Evolutionary conservation across 2,329 filamentous ascomycete genomes (phyloP), one percentile per base, ranked within the genome.

Genomic region (Diplodia corticola): DNA sequence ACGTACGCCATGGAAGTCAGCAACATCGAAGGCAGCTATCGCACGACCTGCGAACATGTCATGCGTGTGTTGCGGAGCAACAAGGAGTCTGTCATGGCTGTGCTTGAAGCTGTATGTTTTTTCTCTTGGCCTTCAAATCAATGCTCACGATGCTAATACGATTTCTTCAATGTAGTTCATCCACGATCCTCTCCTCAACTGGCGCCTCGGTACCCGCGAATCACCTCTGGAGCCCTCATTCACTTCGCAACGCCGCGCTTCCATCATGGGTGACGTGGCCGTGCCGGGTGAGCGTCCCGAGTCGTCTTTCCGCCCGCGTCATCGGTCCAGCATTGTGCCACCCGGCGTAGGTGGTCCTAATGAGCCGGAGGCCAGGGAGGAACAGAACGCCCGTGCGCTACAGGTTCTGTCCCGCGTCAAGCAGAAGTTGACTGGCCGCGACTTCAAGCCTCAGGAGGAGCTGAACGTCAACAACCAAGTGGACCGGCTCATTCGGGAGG

Each of bases 1-100:
- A 99, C 96, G 0, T 99, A 97, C 76, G 96, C 96, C 24, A 99
- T 99, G 95, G 95, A 99, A 81, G 95, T 99, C 65, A 97, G 93
- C 85, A 99, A 99, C 76, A 99, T 99, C 71, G 95, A 99, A 79
- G 95, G 95, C 72, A 97, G 92, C 79, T 99, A 97, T 84, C 89
- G 96, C 68, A 98, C 97, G 67, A 98, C 95, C 5, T 99, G 94
- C 73, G 96, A 99, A 80, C 93, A 97, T 72, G 94, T 97, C 60
- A 99, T 99, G 95, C 88, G 95, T 68, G 93, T 99, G 15, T 83
- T 99, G 70, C 85, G 95, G 66, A 93, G 95, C 71, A 99, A 99
- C 80, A 99, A 99, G 80, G 95, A 99, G 81, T 97, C 93, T 49
- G 86, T 99, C 67, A 97, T 99, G 92, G 95, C 95, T 33, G 95